Conservation (phyloP, 2,329 filamentous ascomycete species). For the Phyllosticta citrichinensis region DNA sequence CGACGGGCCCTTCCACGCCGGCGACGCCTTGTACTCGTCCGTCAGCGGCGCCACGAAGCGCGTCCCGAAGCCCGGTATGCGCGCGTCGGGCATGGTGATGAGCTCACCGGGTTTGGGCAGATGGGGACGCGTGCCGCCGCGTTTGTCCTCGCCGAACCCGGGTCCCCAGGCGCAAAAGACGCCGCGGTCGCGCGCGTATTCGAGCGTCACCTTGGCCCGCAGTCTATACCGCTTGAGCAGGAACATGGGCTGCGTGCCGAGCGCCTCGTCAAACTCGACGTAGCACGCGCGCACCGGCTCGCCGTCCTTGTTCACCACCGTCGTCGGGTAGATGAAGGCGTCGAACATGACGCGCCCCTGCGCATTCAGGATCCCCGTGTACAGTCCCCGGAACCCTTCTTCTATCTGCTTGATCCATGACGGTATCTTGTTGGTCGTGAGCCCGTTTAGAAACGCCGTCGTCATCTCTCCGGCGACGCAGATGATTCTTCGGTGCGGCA, state of each 20-base stretch:
- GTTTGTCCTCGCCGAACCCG: not conserved
- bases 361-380: conserved; percentile 78
- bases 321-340: conserved; percentile 64
- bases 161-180: conserved; percentile 61
- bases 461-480: conserved; percentile 70
- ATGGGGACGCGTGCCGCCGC: not conserved
- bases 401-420: conserved; percentile 19
- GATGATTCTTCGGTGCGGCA: conserved; percentile 70
- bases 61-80: conserved; percentile 17
- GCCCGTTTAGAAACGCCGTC: conserved; percentile 76
- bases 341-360: conserved; percentile 75
- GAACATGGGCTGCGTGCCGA: conserved; percentile 52
- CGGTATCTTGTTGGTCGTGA: conserved; percentile 63
- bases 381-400: conserved; percentile 34
- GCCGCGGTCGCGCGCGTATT: conserved; percentile 44
- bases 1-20: conserved; percentile 13
- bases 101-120: not conserved
- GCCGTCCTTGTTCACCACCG: conserved; percentile 13
- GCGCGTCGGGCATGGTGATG: conserved; percentile 4
- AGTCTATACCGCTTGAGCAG: conserved; percentile 78
- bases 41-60: not conserved
- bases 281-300: conserved; percentile 48
- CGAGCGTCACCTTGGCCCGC: conserved; percentile 62
- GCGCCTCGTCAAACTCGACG: conserved; percentile 68
- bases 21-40: not conserved